A percentile compares a stretch with the other conserved stretches of the same genome.
These are phyloP conservation scores for Lyophyllum semitale DNA, from an alignment of 768 basidiomycete species.

Conservation along the genomic window DNA sequence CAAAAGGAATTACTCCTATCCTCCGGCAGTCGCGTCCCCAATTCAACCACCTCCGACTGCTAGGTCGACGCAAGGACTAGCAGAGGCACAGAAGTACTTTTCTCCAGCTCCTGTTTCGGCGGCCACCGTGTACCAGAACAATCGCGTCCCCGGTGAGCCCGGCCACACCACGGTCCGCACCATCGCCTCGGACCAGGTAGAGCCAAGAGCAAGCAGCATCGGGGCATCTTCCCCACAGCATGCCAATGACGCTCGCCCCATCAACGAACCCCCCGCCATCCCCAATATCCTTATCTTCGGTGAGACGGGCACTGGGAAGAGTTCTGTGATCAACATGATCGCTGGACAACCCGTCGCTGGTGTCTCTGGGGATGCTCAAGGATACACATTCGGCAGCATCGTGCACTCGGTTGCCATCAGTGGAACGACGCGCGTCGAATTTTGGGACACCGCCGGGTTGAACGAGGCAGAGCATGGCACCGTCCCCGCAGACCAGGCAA, in stretches of 20 bases:
- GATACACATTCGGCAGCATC: constrained; percentile 34
- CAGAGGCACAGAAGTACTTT: no score
- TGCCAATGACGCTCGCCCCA: neutral
- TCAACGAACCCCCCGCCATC: neutral
- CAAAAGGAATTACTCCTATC: no score
- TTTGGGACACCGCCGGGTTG: constrained; percentile 42
- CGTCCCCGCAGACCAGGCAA: constrained; percentile 19
- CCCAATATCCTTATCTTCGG: constrained; percentile 38
- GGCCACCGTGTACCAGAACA: no score
- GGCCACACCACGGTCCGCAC: no score
- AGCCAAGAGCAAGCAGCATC: no score
- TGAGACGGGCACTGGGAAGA: constrained; percentile 35
- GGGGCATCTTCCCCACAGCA: neutral
- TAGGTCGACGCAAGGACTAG: no score
- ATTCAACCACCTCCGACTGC: no score
- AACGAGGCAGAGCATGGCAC: constrained; percentile 33
- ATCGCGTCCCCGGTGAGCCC: no score
- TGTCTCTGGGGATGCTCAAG: constrained; percentile 31
- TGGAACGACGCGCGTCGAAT: constrained; percentile 16
- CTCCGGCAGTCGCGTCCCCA: no score
- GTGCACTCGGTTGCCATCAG: constrained; percentile 27
- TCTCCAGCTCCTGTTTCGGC: no score
- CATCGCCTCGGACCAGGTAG: no score
- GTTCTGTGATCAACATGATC: constrained; percentile 35
- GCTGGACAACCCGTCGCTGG: constrained; percentile 23